These are phyloP conservation scores for Diplodia scrobiculata DNA, from an alignment of 2,329 filamentous ascomycete species.

Conservation along the genomic window DNA sequence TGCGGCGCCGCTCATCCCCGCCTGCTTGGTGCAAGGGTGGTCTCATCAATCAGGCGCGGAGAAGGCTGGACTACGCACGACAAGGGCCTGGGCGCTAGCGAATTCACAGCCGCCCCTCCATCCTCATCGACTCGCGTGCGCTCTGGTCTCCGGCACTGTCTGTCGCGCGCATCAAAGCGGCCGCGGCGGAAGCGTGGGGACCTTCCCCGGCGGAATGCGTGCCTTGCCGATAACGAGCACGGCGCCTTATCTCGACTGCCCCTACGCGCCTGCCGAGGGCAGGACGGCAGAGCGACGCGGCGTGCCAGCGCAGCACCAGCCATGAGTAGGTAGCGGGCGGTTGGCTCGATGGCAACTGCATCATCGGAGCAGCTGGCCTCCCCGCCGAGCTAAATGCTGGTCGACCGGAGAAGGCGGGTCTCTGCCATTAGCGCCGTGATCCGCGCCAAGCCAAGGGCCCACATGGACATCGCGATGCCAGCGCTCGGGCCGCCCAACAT, in stretches of 20 bases:
- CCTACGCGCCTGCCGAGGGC: neutral
- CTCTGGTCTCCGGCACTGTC: neutral
- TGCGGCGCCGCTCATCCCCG: slow-evolving; percentile 10
- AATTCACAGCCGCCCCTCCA: neutral
- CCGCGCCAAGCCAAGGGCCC: slow-evolving; percentile 18
- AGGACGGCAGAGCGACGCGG: neutral
- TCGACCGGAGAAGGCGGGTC: slow-evolving; percentile 18
- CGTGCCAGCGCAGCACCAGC: slow-evolving; percentile 4
- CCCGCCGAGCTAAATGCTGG: neutral
- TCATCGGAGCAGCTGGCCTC: slow-evolving; percentile 2
- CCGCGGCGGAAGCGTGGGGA: slow-evolving; percentile 14
- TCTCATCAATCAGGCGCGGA: slow-evolving; percentile 16
- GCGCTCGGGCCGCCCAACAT: slow-evolving; percentile 14
- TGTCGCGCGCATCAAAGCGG: neutral
- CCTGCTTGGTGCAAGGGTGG: slow-evolving; percentile 20
- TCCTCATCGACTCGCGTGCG: neutral
- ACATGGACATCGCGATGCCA: slow-evolving; percentile 16
- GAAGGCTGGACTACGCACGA: slow-evolving; percentile 16
- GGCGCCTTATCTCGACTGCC: slow-evolving; percentile 8
- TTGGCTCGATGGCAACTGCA: neutral
- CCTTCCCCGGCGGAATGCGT: slow-evolving; percentile 2
- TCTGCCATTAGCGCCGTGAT: slow-evolving; percentile 8
- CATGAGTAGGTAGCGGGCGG: neutral
- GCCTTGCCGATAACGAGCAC: slow-evolving; percentile 1
- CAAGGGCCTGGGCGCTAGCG: slow-evolving; percentile 18